A percentile compares a stretch with the other conserved stretches of the same genome.
Conservation (phyloP, 1,284 basidiomycete species). For the Ceratobasidium sp. region DNA sequence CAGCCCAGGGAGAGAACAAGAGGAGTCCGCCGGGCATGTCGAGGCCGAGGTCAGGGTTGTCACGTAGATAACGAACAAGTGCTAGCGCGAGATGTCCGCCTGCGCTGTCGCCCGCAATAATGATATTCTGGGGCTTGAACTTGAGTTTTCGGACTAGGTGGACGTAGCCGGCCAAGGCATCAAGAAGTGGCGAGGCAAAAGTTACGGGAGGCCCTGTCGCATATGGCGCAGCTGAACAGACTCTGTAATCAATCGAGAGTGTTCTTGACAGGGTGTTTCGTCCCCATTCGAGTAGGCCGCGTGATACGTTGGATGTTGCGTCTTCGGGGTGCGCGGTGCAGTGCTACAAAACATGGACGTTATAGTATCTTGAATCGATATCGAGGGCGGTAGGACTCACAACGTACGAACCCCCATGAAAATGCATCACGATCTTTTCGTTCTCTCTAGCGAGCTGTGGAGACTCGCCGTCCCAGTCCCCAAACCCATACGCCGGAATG, state of each 20-base stretch:
- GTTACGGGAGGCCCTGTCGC: constrained; percentile 55
- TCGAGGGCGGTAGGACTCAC: constrained; percentile 3
- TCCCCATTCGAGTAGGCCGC: constrained; percentile 11
- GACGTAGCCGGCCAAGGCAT: constrained; percentile 71
- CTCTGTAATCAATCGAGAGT: constrained; percentile 66
- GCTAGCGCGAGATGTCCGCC: constrained; percentile 78
- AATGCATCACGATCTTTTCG: constrained; percentile 44
- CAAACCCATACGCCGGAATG: constrained; percentile 70
- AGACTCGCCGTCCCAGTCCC: neutral
- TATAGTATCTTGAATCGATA: neutral
- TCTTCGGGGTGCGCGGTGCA: constrained; percentile 46
- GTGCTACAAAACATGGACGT: neutral
- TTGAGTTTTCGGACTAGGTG: constrained; percentile 66
- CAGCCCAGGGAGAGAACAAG: constrained; percentile 70
- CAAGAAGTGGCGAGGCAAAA: constrained; percentile 75
- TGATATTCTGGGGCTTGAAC: constrained; percentile 67
- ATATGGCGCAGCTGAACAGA: constrained; percentile 59
- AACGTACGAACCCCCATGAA: constrained; percentile 43
- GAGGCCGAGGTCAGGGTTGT: constrained; percentile 54
- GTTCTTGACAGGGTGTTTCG: constrained; percentile 51
- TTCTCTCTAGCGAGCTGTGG: constrained; percentile 21
- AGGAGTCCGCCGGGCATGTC: constrained; percentile 67
- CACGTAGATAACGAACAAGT: constrained; percentile 64
- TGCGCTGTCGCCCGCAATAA: constrained; percentile 77
- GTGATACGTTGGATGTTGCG: constrained; percentile 20